Evolutionary conservation across 257 asterid genomes (phyloP).

Genomic region (Solanum infundibuliforme): DNA sequence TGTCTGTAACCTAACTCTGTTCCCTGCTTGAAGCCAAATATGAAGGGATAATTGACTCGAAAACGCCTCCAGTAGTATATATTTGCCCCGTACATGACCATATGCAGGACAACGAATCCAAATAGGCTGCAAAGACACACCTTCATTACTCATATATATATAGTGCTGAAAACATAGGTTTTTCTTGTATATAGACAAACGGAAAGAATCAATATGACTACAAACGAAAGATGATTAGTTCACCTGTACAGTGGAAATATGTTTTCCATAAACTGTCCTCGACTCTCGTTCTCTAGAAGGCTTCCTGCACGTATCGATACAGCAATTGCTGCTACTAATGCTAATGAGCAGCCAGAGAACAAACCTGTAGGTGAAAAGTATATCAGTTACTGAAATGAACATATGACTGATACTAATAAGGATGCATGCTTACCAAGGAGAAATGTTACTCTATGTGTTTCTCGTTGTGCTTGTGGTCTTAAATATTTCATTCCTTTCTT

Average conservation of each 20-base stretch:
- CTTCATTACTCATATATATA: not conserved
- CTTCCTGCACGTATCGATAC: conserved; percentile 31
- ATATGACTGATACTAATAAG: not conserved
- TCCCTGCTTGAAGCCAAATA: conserved; percentile 62
- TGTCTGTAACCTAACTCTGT: conserved; percentile 65
- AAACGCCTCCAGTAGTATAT: conserved; percentile 63
- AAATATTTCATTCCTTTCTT: conserved; percentile 54
- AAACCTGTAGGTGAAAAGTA: conserved; percentile 36
- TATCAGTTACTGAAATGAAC: not conserved
- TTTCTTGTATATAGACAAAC: not conserved
- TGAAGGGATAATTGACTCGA: conserved; percentile 68
- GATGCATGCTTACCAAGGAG: conserved; percentile 41
- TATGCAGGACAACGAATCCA: conserved; percentile 58
- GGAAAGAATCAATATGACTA: not conserved
- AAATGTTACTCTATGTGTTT: conserved; percentile 63
- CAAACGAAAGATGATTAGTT: not conserved
- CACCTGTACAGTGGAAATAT: conserved; percentile 84
- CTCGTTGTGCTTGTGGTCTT: conserved; percentile 49
- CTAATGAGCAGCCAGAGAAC: conserved; percentile 64
- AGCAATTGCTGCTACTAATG: conserved; percentile 39
- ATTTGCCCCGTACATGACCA: conserved; percentile 52
- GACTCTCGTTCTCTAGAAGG: conserved; percentile 32
- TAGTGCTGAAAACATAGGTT: not conserved
- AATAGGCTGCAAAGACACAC: conserved; percentile 37
- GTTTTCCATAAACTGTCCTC: conserved; percentile 43